A percentile compares a stretch with the other conserved stretches of the same genome.
Evolutionary conservation across 2,329 filamentous ascomycete species (phyloP).

Genomic region (Amylocarpus encephaloides): DNA sequence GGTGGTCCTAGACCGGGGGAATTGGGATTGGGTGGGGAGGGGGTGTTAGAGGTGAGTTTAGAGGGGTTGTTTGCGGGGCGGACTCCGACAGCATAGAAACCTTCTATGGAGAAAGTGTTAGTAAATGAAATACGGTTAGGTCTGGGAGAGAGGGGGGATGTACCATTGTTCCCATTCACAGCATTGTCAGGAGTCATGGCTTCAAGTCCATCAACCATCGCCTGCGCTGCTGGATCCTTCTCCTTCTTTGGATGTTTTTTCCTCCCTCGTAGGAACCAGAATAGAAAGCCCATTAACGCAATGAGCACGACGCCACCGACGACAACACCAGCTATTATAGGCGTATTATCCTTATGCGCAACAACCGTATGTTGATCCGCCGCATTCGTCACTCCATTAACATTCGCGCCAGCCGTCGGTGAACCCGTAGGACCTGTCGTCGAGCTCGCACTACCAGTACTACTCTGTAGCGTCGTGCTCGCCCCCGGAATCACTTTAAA

Average conservation of each 20-base stretch:
- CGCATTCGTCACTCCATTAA: not conserved
- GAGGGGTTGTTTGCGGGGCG: too few relatives aligned
- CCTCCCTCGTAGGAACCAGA: not conserved
- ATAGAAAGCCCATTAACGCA: slow-evolving; percentile 1
- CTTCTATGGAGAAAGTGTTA: too few relatives aligned
- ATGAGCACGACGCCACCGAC: slow-evolving; percentile 1
- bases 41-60: too few relatives aligned
- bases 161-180: not conserved
- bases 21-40: not conserved
- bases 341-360: not conserved
- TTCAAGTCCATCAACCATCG: not conserved
- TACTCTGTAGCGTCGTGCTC: not conserved
- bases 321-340: slow-evolving; percentile 4
- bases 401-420: not conserved
- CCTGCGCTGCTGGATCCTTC: not conserved
- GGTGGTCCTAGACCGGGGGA: too few relatives aligned
- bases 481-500: slow-evolving; percentile 3
- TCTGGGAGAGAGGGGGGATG: too few relatives aligned
- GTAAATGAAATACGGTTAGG: too few relatives aligned
- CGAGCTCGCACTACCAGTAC: not conserved
- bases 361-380: too few relatives aligned
- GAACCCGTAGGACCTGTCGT: not conserved
- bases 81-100: too few relatives aligned
- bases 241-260: not conserved
- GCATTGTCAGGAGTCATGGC: not conserved